Conservation (phyloP, 495 filamentous ascomycete genomes). For the Podospora fimiseda region DNA sequence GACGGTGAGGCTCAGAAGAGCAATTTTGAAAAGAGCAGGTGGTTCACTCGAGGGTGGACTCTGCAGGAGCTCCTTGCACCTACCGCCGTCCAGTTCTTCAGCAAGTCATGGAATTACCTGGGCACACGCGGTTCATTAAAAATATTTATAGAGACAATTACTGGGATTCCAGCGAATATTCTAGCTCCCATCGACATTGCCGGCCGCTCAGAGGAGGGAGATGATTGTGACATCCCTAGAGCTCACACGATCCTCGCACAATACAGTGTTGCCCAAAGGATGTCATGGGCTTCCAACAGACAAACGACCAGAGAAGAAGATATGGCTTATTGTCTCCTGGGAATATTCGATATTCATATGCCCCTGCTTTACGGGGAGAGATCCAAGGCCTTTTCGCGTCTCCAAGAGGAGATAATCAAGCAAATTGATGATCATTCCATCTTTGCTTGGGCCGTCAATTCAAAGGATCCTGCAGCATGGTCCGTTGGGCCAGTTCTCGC, state of each 20-base stretch:
- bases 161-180: not conserved
- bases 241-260: no score
- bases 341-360: conserved; percentile 14
- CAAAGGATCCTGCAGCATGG: not conserved
- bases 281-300: conserved; percentile 12
- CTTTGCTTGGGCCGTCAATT: not conserved
- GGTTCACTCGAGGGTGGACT: conserved; percentile 11
- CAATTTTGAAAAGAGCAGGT: not conserved
- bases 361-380: conserved; percentile 18
- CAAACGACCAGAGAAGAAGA: conserved; percentile 19
- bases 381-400: conserved; percentile 11
- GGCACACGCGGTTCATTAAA: not conserved
- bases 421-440: not conserved
- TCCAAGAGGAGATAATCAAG: conserved; percentile 18
- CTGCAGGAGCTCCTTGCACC: conserved; percentile 9
- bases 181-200: no score
- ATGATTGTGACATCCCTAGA: no score
- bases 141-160: not conserved
- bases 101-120: not conserved
- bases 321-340: conserved; percentile 16
- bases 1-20: not conserved
- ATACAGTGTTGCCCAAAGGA: not conserved
- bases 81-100: not conserved
- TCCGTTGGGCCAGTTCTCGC: not conserved
- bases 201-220: no score